Base-by-base conservation (phyloP, 2,329 filamentous ascomycete genomes). In the Lecanosticta acicola region DNA sequence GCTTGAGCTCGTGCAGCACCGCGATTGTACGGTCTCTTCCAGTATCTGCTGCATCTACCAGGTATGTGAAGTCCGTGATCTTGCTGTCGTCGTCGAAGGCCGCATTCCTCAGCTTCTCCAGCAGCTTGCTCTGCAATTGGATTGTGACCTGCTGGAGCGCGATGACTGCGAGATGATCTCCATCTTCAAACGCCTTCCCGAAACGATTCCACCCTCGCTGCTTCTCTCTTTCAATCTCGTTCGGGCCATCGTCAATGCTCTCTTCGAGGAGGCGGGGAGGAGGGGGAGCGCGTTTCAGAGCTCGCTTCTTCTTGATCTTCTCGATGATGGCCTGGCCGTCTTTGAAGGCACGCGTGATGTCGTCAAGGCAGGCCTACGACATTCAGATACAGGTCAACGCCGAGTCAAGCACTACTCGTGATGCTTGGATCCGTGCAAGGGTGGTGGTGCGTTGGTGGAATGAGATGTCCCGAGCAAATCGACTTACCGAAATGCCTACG, bases 221-320 rank as follows among this genome's bases (percentile, higher is more conserved):
- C 50, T 58, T 58, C 49, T 64, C 62, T 18, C 47, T 53, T 49
- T 64, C 60, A 39, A 65, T 64, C 51, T 63, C 62, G 16, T 58
- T 51, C 1, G 60, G 57, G 7, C 61, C 62, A 33, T 59, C 52
- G 34, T 57, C 54, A 18, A 64, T 58, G 13, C 54, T 59, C 20
- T 62, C 59, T 38, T 64, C 61, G 44, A 11, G 60, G 54, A 21
- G 61, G 61, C 52, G 44, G 11, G 60, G 55, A 20, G 62, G 62
- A 8, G 60, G 59, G 9, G 58, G 56, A 14, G 60, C 60, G 24
- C 58, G 54, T 41, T 58, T 59, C 18, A 52, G 41, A 4, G 57
- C 58, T 36, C 61, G 55, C 48, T 57, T 59, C 40, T 53, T 51
- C 49, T 64, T 63, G 51, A 64, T 61, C 54, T 59, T 58, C 34